phyloP scores from a whole-genome alignment of 768 basidiomycete genomes.

The Agrocybe chaxingu region DNA sequence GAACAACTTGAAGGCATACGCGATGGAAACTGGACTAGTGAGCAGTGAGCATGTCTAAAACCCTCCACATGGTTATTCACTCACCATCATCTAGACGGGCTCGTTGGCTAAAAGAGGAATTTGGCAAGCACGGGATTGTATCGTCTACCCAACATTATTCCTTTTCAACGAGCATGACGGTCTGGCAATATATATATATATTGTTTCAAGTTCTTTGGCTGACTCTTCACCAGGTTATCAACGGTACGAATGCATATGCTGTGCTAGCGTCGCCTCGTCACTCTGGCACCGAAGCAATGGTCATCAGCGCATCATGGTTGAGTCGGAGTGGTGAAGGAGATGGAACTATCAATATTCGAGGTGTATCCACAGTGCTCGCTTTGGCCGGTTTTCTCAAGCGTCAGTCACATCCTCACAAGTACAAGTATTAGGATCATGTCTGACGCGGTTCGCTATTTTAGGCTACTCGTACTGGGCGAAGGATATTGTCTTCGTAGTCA shows the following conservation, averaged over 20 bases:
- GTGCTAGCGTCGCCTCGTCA: slow-evolving; percentile 79
- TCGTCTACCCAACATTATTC: slow-evolving; percentile 68
- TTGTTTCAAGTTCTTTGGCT: slow-evolving; percentile 2
- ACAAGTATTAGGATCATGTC: not conserved
- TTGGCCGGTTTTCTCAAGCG: slow-evolving; percentile 85
- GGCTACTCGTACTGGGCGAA: slow-evolving; percentile 93
- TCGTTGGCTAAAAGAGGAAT: slow-evolving; percentile 55
- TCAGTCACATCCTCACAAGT: slow-evolving; percentile 29
- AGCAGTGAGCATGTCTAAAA: slow-evolving; percentile 52
- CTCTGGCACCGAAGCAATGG: slow-evolving; percentile 91
- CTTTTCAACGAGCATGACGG: slow-evolving; percentile 50
- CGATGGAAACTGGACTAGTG: slow-evolving; percentile 60
- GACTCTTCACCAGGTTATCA: slow-evolving; percentile 36
- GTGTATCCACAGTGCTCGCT: slow-evolving; percentile 80
- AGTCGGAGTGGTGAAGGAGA: slow-evolving; percentile 60
- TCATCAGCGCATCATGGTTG: slow-evolving; percentile 89
- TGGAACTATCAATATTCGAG: slow-evolving; percentile 73
- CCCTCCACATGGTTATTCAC: not conserved
- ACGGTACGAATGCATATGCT: slow-evolving; percentile 82
- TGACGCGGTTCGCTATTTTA: slow-evolving; percentile 23
- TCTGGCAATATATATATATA: slow-evolving; percentile 28
- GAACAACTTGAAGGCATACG: slow-evolving; percentile 61
- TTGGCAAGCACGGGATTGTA: slow-evolving; percentile 71
- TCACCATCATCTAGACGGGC: slow-evolving; percentile 51
- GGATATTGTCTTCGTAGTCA: slow-evolving; percentile 86